These are phyloP conservation scores for Penicillium flavigenum DNA, from an alignment of 495 filamentous ascomycete species.

Conservation along the genomic window DNA sequence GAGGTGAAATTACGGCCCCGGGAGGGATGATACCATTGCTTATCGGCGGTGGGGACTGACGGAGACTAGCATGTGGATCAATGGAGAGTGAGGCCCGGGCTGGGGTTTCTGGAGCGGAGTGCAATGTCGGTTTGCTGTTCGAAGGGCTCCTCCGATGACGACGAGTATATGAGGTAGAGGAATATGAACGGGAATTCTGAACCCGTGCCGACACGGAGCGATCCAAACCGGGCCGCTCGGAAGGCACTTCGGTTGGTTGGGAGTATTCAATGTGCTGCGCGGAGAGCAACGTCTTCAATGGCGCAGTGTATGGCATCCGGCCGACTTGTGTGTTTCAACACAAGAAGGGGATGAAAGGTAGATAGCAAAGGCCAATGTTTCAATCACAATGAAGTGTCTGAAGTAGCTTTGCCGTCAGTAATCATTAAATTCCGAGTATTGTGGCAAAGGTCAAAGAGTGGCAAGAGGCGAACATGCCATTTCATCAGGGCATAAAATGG, in stretches of 20 bases:
- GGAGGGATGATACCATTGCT: constrained; percentile 70
- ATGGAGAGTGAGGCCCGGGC: constrained; percentile 47
- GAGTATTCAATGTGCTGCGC: constrained; percentile 62
- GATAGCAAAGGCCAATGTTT: constrained; percentile 1
- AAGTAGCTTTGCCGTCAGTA: neutral
- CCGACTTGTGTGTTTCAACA: constrained; percentile 47
- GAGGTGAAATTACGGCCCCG: constrained; percentile 82
- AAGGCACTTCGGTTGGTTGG: constrained; percentile 57
- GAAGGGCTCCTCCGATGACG: constrained; percentile 67
- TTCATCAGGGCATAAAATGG: constrained; percentile 1
- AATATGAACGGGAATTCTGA: constrained; percentile 67
- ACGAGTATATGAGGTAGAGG: constrained; percentile 72
- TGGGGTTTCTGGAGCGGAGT: constrained; percentile 32
- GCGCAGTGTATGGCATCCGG: constrained; percentile 93
- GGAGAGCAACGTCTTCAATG: constrained; percentile 75
- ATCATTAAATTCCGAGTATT: constrained; percentile 9
- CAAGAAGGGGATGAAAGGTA: constrained; percentile 26
- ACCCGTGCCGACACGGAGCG: constrained; percentile 45
- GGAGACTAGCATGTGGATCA: constrained; percentile 57
- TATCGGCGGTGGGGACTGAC: constrained; percentile 76
- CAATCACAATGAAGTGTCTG: constrained; percentile 12
- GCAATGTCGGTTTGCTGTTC: constrained; percentile 37
- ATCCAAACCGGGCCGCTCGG: constrained; percentile 38
- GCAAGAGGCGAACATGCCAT: constrained; percentile 11
- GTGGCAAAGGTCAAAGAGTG: constrained; percentile 16